Base-by-base conservation (phyloP, 2,329 filamentous ascomycete genomes). In the Pleurostoma richardsiae region DNA sequence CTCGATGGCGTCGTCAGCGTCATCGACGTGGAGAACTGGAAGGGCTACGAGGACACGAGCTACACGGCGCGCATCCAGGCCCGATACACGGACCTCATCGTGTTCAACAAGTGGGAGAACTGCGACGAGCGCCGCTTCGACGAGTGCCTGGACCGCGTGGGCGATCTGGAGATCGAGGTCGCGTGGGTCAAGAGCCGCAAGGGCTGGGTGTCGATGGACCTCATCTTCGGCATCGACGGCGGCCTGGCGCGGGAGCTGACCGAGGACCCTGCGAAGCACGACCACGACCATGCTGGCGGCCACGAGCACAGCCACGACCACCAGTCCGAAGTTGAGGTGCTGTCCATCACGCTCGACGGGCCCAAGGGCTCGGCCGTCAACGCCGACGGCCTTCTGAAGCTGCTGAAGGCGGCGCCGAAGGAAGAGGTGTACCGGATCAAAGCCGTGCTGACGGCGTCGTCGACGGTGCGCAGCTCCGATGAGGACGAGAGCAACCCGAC, bases 341-440 rank as follows among this genome's bases (percentile, higher is more conserved):
- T 97, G 2, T 95, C 88, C 2, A 74, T 95, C n/a, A 82, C 85
- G 5, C 68, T 96, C 44, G 74, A 74, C 44, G 68, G 72, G 4
- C 54, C 64, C 11, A 50, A 55, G 30, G 58, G 54, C 36, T 65
- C 65, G 1, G 63, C 68, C 11, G 70, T 81, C 28, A 76, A 82
- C 30, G 72, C 82, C 0, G 73, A 81, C 47, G 76, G 85, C 52
- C 76, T 96, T 6, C 73, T 83, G 47, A 70, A 71, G 7, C 71
- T 97, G 2, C 76, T 97, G 30, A 73, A 76, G 41, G 68, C 80
- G 0, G 87, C 92, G 0, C 87, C 90, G 1, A 96, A 95, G 62
- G 94, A 99, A 54, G 91, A 97, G 61, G 82, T 95, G 7, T 99
- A 97, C 69, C 83, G 94, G 47, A 97, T 99, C 64, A 99, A 99